Evolutionary conservation across 2,329 filamentous ascomycete species (phyloP).

Genomic region (Pseudopyrenochaeta lycopersici): DNA sequence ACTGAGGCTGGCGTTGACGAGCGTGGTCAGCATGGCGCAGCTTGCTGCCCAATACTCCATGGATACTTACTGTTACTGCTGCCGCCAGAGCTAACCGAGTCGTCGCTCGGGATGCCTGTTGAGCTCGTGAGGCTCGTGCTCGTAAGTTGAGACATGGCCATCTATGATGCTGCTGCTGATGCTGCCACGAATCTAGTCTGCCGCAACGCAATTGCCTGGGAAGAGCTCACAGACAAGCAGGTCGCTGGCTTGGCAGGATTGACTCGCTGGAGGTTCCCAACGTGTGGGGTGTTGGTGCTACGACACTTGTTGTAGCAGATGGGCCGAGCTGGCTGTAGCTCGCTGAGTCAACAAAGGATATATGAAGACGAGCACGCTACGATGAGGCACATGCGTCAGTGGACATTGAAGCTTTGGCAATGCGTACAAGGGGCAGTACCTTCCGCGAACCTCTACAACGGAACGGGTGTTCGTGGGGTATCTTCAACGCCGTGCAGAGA

Average conservation of each 20-base stretch:
- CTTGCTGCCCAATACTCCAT: background rate
- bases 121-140: slow-evolving; percentile 36
- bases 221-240: slow-evolving; percentile 4
- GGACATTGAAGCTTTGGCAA: slow-evolving; percentile 7
- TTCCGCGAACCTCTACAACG: slow-evolving; percentile 12
- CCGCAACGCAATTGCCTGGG: slow-evolving; percentile 18
- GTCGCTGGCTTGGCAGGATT: slow-evolving; percentile 3
- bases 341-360: slow-evolving; percentile 33
- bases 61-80: slow-evolving; percentile 44
- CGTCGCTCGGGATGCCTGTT: slow-evolving; percentile 38
- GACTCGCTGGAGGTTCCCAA: background rate
- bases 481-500: slow-evolving; percentile 10
- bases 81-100: slow-evolving; percentile 36
- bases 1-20: slow-evolving; percentile 35
- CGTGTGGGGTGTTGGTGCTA: slow-evolving; percentile 5
- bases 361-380: slow-evolving; percentile 28
- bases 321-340: slow-evolving; percentile 22
- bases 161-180: slow-evolving; percentile 19
- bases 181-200: slow-evolving; percentile 17
- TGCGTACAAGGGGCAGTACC: slow-evolving; percentile 22
- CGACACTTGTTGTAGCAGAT: slow-evolving; percentile 9
- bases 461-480: slow-evolving; percentile 11
- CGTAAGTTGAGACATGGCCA: slow-evolving; percentile 36
- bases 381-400: slow-evolving; percentile 33
- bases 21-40: slow-evolving; percentile 25